Conservation (phyloP, 148 eudicot species). For the Suaeda aralocaspica region DNA sequence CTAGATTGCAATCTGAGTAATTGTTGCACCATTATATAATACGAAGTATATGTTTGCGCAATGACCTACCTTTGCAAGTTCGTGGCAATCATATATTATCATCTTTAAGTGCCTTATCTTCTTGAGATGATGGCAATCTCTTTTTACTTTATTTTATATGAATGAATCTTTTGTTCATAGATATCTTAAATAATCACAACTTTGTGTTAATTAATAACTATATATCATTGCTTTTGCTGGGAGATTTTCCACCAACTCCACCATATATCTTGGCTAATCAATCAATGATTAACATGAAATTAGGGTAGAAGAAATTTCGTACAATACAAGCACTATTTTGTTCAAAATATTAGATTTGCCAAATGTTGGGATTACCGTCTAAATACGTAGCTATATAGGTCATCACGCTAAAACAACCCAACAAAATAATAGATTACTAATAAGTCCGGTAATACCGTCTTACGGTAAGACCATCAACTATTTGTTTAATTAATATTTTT, state of each 20-base stretch:
- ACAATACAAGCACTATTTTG: not conserved
- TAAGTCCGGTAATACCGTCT: too few relatives aligned
- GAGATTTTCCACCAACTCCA: slow-evolving; percentile 14
- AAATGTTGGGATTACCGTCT: not conserved
- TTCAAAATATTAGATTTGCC: too few relatives aligned
- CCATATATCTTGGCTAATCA: slow-evolving; percentile 11
- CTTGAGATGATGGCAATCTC: slow-evolving; percentile 17
- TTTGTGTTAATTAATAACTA: not conserved
- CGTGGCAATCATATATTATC: slow-evolving; percentile 6
- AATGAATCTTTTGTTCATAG: slow-evolving; percentile 3
- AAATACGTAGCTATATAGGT: not conserved
- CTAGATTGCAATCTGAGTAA: not conserved
- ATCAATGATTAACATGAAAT: not conserved
- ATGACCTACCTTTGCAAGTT: slow-evolving; percentile 13
- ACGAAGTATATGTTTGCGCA: not conserved
- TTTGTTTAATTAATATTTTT: too few relatives aligned
- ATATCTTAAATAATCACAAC: slow-evolving; percentile 2
- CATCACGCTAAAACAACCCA: too few relatives aligned
- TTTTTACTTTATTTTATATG: not conserved
- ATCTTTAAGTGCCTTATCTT: slow-evolving; percentile 22
- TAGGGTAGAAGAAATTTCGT: not conserved
- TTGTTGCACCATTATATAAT: not conserved
- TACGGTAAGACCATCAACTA: too few relatives aligned
- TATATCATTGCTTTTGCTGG: slow-evolving; percentile 19
- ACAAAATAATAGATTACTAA: too few relatives aligned